These are phyloP conservation scores for Blastobotrys indianensis DNA, from an alignment of 1,139 yeast species.

Conservation along the genomic window DNA sequence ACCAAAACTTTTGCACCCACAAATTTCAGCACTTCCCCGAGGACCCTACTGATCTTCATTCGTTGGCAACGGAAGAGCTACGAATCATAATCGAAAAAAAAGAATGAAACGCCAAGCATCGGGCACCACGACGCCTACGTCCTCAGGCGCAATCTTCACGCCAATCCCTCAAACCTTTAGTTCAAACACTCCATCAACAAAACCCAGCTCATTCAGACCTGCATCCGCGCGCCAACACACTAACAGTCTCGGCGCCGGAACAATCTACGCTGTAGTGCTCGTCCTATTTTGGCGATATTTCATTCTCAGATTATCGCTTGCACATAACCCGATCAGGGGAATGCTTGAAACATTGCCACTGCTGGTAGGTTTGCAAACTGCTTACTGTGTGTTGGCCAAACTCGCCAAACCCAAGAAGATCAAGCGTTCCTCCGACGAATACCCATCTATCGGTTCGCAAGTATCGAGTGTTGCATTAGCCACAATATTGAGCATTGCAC, in stretches of 20 bases:
- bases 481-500: constrained; percentile 36
- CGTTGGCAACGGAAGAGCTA: too few species aligned
- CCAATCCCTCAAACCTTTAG: too few species aligned
- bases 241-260: constrained; percentile 2
- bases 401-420: constrained; percentile 11
- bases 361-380: constrained; percentile 23
- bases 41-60: too few species aligned
- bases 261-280: constrained; percentile 1
- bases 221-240: background rate
- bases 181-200: background rate
- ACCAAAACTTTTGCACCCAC: too few species aligned
- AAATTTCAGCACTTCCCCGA: too few species aligned
- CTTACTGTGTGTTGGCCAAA: constrained; percentile 26
- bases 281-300: constrained; percentile 3
- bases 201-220: background rate
- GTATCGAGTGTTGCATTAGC: constrained; percentile 28
- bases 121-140: too few species aligned
- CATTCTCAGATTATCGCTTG: constrained; percentile 12
- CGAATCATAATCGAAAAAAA: too few species aligned
- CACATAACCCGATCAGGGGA: constrained; percentile 20
- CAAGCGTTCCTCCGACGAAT: constrained; percentile 6
- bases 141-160: too few species aligned
- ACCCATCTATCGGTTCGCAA: constrained; percentile 4
- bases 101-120: too few species aligned
- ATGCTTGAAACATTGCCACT: constrained; percentile 24